Evolutionary conservation across 2,329 filamentous ascomycete genomes (phyloP), one percentile per base, ranked within the genome.

Genomic region (Dactylonectria macrodidyma): DNA sequence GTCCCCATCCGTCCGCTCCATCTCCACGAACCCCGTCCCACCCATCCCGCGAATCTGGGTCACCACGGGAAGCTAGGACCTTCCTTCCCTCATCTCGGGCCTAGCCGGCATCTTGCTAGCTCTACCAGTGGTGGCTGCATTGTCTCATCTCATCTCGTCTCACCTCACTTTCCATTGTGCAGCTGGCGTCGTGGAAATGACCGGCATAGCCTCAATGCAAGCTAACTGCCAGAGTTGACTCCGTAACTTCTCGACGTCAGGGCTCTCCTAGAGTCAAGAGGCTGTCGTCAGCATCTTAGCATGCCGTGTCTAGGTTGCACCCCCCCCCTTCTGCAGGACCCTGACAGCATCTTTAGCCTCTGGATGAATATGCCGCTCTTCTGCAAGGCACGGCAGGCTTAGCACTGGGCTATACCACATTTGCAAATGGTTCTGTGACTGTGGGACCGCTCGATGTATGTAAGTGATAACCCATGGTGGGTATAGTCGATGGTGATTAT

Each of bases 1-100:
- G 41, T 59, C 47, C 36, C 46, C 41, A 44, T 48, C 46, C 46
- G 46, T 24, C 46, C 46, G 38, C 24, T 26, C 52, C 38, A 33
- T 59, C 30, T 48, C 48, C 57, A 57, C 52, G 34, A 30, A 38
- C 16, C 36, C 34, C 14, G 54, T 62, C 54, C 58, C 64, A 62
- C 59, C 44, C 30, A 52, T 62, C 54, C 64, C 59, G 38, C 33
- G 64, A 48, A 50, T 59, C 54, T 59, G 64, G 64, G 59, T 66
- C 64, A 47, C 38, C 12, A 41, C 54, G 56, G 54, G 59, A 55
- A 59, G 38, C 19, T 22, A 12, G 19, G 34, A 36, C 34, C 47
- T 24, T 44, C 22, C 24, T 19, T 5, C 11, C 58, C 52, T 57
- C 51, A 41, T 52, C 62, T 59, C 58, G 57, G 36, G 56, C 57